A percentile compares a stretch with the other conserved stretches of the same genome.
Evolutionary conservation across 306 rosid species (phyloP).

Genomic region (Pyrus pyrifolia): DNA sequence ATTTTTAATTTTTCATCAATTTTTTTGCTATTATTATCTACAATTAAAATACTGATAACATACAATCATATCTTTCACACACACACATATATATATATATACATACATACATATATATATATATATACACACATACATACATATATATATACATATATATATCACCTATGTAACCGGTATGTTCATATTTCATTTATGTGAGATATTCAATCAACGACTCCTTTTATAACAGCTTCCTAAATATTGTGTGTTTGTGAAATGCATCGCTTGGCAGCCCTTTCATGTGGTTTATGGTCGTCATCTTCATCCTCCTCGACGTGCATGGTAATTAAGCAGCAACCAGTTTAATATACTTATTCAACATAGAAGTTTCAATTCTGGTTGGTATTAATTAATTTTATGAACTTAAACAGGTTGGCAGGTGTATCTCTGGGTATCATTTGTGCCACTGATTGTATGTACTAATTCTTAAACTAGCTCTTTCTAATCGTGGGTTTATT

Average conservation of each 20-base stretch:
- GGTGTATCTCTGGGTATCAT: slow-evolving; percentile 49
- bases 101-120: too few relatives aligned
- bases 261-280: slow-evolving; percentile 30
- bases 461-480: background rate
- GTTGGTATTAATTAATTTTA: background rate
- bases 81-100: background rate
- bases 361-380: background rate
- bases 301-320: slow-evolving; percentile 48
- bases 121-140: too few relatives aligned
- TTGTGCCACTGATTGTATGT: slow-evolving; percentile 45
- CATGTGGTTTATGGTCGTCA: slow-evolving; percentile 50
- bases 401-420: slow-evolving; percentile 43
- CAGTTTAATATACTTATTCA: background rate
- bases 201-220: background rate
- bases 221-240: background rate
- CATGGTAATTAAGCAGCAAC: slow-evolving; percentile 30
- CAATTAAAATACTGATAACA: background rate
- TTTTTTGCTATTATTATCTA: background rate
- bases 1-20: background rate
- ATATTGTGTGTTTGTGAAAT: background rate
- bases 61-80: background rate
- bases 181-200: background rate
- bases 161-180: background rate
- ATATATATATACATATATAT: too few relatives aligned
- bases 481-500: background rate